Percentiles rank a stretch among this genome's conserved stretches.
Evolutionary conservation across 805 yeast genomes (phyloP).

Genomic region (Candida yuanshanica): DNA sequence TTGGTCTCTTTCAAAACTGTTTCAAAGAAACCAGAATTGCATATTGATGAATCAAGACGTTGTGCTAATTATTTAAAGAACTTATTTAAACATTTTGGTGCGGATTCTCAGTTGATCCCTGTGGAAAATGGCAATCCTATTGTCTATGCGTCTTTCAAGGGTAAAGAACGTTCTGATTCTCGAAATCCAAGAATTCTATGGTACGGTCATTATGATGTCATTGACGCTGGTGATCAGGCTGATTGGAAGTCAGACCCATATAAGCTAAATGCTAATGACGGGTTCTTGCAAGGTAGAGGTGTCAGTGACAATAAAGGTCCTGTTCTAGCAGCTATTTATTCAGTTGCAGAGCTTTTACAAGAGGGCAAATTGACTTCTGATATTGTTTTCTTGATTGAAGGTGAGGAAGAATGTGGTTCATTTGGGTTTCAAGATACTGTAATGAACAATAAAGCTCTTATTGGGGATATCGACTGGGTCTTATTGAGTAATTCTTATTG

Average conservation of each 20-base stretch:
- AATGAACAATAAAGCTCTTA: slow-evolving; percentile 38
- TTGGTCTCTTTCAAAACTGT: slow-evolving; percentile 72
- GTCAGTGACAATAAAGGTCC: slow-evolving; percentile 96
- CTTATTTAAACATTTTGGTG: slow-evolving; percentile 64
- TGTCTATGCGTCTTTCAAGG: slow-evolving; percentile 67
- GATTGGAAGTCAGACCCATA: slow-evolving; percentile 83
- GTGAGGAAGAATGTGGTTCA: slow-evolving; percentile 94
- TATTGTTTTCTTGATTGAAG: slow-evolving; percentile 81
- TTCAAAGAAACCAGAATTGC: slow-evolving; percentile 62
- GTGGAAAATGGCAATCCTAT: slow-evolving; percentile 80
- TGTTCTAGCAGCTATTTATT: slow-evolving; percentile 74
- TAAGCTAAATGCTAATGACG: slow-evolving; percentile 66
- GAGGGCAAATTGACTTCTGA: slow-evolving; percentile 54
- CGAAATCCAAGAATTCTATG: slow-evolving; percentile 54
- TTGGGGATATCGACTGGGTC: slow-evolving; percentile 84
- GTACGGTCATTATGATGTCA: slow-evolving; percentile 97
- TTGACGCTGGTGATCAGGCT: slow-evolving; percentile 59
- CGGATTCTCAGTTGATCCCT: slow-evolving; percentile 63
- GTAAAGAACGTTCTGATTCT: slow-evolving; percentile 25
- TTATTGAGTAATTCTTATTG: slow-evolving; percentile 88
- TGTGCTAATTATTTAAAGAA: slow-evolving; percentile 75
- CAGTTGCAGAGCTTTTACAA: slow-evolving; percentile 68
- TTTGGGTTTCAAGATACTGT: slow-evolving; percentile 74
- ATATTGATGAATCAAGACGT: slow-evolving; percentile 72
- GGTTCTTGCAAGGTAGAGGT: slow-evolving; percentile 87